These are phyloP conservation scores for Lactuca saligna DNA, from an alignment of 129 eudicot genomes.

Conservation along the genomic window DNA sequence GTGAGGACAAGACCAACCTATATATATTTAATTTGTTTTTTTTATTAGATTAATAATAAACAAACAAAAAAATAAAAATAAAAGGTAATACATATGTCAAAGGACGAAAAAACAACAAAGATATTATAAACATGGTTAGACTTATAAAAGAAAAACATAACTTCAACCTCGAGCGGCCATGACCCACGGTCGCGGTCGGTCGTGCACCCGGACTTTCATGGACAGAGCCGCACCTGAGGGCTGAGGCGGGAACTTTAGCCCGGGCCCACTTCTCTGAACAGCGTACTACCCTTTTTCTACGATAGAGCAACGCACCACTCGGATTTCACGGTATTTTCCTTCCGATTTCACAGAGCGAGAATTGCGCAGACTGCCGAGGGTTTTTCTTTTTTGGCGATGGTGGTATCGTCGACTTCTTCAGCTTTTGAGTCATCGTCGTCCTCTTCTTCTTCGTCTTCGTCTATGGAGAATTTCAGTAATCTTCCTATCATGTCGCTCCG, in stretches of 20 bases:
- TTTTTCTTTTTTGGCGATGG: constrained; percentile 37
- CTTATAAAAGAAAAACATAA: too few relatives aligned
- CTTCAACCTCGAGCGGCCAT: not conserved
- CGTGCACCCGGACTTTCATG: not conserved
- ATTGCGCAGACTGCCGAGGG: constrained; percentile 23
- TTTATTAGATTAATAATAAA: too few relatives aligned
- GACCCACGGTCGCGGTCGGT: not conserved
- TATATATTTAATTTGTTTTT: too few relatives aligned
- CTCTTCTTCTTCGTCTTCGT: constrained; percentile 12
- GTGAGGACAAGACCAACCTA: too few relatives aligned
- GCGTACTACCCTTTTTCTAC: not conserved
- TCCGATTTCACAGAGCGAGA: not conserved
- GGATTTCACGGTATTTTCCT: not conserved
- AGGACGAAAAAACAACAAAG: too few relatives aligned
- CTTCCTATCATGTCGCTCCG: constrained; percentile 70
- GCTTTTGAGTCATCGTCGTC: constrained; percentile 26
- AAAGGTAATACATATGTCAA: too few relatives aligned
- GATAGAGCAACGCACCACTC: constrained; percentile 2
- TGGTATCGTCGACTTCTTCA: constrained; percentile 45
- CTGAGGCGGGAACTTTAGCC: constrained; percentile 23
- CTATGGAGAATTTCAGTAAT: constrained; percentile 40
- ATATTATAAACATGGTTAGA: too few relatives aligned
- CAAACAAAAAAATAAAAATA: too few relatives aligned
- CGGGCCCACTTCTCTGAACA: constrained; percentile 1
- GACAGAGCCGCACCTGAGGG: constrained; percentile 11